Conservation (phyloP, 139 green algal species). For the Yamagishiella unicocca region DNA sequence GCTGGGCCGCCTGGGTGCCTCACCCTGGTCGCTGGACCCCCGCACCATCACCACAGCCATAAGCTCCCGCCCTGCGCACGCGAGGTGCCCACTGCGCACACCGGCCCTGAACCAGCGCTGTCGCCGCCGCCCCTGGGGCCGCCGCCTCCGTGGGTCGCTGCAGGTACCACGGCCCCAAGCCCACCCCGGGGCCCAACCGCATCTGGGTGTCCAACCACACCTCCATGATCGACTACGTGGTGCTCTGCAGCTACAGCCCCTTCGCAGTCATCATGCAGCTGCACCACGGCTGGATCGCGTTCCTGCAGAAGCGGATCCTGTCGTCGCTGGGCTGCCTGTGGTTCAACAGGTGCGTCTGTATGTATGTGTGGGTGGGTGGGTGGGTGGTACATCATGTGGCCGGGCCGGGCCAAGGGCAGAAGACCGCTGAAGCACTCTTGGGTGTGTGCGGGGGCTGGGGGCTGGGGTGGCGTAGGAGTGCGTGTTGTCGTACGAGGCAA, state of each 20-base stretch:
- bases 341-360: constrained; percentile 91
- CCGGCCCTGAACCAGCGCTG: not conserved
- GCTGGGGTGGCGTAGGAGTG: too few relatives aligned
- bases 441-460: too few relatives aligned
- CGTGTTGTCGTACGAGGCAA: too few relatives aligned
- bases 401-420: too few relatives aligned
- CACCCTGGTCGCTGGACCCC: too few relatives aligned
- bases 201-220: constrained; percentile 99
- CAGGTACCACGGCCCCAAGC: constrained; percentile 92
- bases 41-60: too few relatives aligned
- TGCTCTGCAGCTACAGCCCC: constrained; percentile 89
- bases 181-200: constrained; percentile 72
- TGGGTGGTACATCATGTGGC: too few relatives aligned
- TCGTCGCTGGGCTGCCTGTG: constrained; percentile 94
- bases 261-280: constrained; percentile 96
- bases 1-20: too few relatives aligned
- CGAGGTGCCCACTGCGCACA: too few relatives aligned
- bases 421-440: too few relatives aligned
- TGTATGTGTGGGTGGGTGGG: too few relatives aligned
- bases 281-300: constrained; percentile 81
- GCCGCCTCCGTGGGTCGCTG: not conserved
- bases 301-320: constrained; percentile 92
- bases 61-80: too few relatives aligned
- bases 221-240: constrained; percentile 99
- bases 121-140: not conserved